These are phyloP conservation scores for Beta corolliflora DNA, from an alignment of 179 eudicot species.

Conservation along the genomic window DNA sequence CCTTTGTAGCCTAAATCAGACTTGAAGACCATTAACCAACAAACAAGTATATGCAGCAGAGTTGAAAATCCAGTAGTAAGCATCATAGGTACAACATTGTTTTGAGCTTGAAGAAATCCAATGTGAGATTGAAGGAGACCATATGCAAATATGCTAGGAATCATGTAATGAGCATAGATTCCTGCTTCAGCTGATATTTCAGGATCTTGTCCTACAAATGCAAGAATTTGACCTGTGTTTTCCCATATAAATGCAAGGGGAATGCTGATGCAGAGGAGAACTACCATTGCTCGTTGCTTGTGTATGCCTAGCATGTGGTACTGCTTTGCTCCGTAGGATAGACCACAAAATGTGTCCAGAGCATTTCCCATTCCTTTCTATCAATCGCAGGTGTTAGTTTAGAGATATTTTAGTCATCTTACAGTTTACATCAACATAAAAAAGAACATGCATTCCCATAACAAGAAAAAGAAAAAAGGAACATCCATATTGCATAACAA, in stretches of 20 bases:
- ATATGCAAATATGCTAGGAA: slow-evolving; percentile 71
- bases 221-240: slow-evolving; percentile 54
- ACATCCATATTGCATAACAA: no score
- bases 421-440: no score
- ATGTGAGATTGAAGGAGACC: slow-evolving; percentile 61
- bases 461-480: no score
- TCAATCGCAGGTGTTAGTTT: neutral
- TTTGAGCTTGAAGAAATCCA: slow-evolving; percentile 73
- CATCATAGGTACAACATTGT: slow-evolving; percentile 73
- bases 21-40: slow-evolving; percentile 71
- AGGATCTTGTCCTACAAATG: slow-evolving; percentile 61
- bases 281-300: slow-evolving; percentile 66
- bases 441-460: no score
- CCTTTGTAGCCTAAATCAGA: slow-evolving; percentile 66
- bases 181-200: slow-evolving; percentile 62
- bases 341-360: slow-evolving; percentile 81
- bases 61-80: slow-evolving; percentile 55
- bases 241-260: slow-evolving; percentile 74
- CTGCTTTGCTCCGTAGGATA: slow-evolving; percentile 81
- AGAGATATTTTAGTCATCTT: no score
- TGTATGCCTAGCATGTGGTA: slow-evolving; percentile 74
- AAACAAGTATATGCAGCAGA: slow-evolving; percentile 49
- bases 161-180: slow-evolving; percentile 51
- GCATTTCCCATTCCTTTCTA: slow-evolving; percentile 84
- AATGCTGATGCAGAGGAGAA: slow-evolving; percentile 49